Conservation (phyloP, 2,329 filamentous ascomycete genomes). For the Trichoderma guizhouense region DNA sequence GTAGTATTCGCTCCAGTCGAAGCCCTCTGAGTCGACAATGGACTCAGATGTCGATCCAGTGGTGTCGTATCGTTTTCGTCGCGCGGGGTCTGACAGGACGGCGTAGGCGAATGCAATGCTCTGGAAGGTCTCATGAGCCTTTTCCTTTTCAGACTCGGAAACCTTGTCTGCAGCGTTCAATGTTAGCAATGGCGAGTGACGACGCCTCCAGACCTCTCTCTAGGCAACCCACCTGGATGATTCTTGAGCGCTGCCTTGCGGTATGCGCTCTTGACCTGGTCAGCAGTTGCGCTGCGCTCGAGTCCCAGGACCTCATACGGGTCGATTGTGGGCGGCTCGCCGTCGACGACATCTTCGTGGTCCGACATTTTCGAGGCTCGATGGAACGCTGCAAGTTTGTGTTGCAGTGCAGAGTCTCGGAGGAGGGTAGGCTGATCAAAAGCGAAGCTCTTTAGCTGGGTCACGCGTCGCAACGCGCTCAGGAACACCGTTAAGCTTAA, state of each 20-base stretch:
- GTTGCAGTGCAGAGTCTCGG: not conserved
- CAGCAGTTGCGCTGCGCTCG: slow-evolving; percentile 64
- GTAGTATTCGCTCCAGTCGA: slow-evolving; percentile 91
- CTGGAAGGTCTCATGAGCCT: slow-evolving; percentile 81
- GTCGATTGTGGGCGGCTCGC: slow-evolving; percentile 61
- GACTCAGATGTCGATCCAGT: slow-evolving; percentile 87
- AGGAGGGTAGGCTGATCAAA: slow-evolving; percentile 16
- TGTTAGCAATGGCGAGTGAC: slow-evolving; percentile 20
- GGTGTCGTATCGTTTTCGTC: slow-evolving; percentile 81
- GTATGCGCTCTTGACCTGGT: slow-evolving; percentile 87
- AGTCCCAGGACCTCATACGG: slow-evolving; percentile 80
- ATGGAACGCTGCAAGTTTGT: not conserved
- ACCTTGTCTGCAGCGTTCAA: slow-evolving; percentile 66
- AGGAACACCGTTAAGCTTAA: slow-evolving; percentile 17
- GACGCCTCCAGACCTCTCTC: not conserved
- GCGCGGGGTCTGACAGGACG: slow-evolving; percentile 76
- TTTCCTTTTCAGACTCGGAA: slow-evolving; percentile 60
- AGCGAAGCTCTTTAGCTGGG: not conserved
- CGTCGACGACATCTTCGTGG: slow-evolving; percentile 51
- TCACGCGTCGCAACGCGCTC: slow-evolving; percentile 22
- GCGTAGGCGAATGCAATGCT: slow-evolving; percentile 91
- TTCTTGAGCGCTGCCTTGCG: slow-evolving; percentile 83
- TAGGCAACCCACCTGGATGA: slow-evolving; percentile 65
- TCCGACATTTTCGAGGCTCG: slow-evolving; percentile 41
- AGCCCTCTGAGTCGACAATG: slow-evolving; percentile 72